These are phyloP conservation scores for Clitopilus passeckerianus DNA, from an alignment of 768 basidiomycete genomes.

Conservation along the genomic window DNA sequence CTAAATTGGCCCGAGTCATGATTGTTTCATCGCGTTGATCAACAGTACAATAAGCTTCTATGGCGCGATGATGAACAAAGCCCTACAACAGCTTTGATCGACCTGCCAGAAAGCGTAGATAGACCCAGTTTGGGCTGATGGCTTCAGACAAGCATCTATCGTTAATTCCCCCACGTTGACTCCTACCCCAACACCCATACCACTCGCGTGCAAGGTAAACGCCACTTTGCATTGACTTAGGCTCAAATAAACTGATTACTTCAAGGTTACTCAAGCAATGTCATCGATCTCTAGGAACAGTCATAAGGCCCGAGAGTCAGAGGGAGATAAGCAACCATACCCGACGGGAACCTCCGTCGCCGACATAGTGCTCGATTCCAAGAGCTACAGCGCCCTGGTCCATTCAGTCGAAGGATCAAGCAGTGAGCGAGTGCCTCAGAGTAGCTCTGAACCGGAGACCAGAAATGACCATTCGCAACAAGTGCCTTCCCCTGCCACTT, in stretches of 20 bases:
- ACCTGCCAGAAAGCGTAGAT: background rate
- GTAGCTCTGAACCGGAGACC: background rate
- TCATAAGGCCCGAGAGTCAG: background rate
- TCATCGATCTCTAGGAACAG: background rate
- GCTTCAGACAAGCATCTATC: background rate
- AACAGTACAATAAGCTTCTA: background rate
- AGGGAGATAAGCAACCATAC: background rate
- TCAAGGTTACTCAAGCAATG: background rate
- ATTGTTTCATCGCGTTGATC: background rate
- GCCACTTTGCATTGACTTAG: no score
- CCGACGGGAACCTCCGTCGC: slow-evolving; percentile 13
- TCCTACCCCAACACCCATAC: background rate
- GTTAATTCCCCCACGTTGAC: background rate
- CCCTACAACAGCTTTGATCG: background rate
- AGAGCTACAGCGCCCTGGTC: slow-evolving; percentile 5
- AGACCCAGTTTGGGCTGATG: background rate
- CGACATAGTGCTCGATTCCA: slow-evolving; percentile 9
- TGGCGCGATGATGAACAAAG: background rate
- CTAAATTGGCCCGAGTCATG: background rate
- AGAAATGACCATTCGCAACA: background rate
- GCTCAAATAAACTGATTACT: no score
- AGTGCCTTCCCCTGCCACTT: slow-evolving; percentile 2
- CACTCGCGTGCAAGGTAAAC: background rate
- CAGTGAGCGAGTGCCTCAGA: background rate
- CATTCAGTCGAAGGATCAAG: background rate